Base-by-base conservation (phyloP, 352 stramenopile genomes). In the Aphanomyces cochlioides region DNA sequence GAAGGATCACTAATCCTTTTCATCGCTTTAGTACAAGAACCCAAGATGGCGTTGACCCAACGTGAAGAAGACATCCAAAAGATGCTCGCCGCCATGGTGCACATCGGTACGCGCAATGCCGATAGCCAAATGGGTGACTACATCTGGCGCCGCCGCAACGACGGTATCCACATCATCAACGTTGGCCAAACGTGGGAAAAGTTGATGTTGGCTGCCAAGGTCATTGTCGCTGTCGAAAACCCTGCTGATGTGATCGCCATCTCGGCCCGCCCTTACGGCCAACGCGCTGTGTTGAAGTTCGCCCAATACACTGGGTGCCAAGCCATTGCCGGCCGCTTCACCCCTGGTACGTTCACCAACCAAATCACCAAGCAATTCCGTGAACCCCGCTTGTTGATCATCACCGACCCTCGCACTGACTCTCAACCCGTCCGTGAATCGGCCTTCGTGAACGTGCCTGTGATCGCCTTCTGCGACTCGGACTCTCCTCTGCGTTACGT, bases 301-400 rank as follows among this genome's bases (percentile, higher is more conserved):
- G 96, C 97, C 47, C 96, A 99, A 78, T 99, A 99, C 96, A 99
- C 97, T 66, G 97, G 97, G 72, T 86, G 88, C 75, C 82, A 98
- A 74, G 97, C 92, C 72, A 99, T 99, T 84, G 97, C 96, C 66
- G 97, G 96, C 79, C 96, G 97, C 77, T 99, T 99, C 92, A 99
- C 98, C 41, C 97, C 98, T 56, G 98, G 98, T 85, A 99, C 97
- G 69, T 99, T 99, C 85, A 99, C 98, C 43, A 99, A 99, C 89
- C 97, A 99, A 88, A 99, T 99, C 90, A 99, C 97, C 73, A 99
- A 99, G 90, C 97, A 99, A 81, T 99, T 99, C 93, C 90, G 94
- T 73, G 98, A 99, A 87, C 98, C 98, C 69, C 97, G 97, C 75
- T 87, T 99, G 72, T 81, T 99, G 57, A 98, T 99, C 84, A 97